A percentile compares a stretch with the other conserved stretches of the same genome.
These are phyloP conservation scores for Lotmaria passim DNA, from an alignment of 208 protist species.

Conservation along the genomic window DNA sequence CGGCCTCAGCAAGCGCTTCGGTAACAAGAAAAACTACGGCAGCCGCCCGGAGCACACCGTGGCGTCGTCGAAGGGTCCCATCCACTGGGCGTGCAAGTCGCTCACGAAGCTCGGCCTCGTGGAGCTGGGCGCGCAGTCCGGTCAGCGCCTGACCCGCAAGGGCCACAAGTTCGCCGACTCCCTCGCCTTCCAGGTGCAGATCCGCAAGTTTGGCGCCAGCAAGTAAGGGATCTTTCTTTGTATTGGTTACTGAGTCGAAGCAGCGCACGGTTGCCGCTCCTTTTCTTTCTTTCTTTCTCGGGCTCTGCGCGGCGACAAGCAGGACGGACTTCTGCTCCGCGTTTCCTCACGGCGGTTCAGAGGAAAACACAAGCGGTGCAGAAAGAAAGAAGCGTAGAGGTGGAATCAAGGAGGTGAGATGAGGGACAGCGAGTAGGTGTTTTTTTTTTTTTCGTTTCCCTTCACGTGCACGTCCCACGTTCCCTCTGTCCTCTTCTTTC, in stretches of 20 bases:
- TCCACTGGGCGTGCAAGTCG: slow-evolving; percentile 95
- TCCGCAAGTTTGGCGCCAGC: slow-evolving; percentile 55
- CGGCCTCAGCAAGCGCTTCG: slow-evolving; percentile 94
- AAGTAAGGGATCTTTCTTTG: slow-evolving; percentile 4
- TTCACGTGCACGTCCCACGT: not conserved
- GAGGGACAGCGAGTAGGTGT: not conserved
- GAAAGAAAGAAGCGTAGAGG: not conserved
- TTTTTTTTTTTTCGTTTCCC: not conserved
- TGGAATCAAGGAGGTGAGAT: not conserved
- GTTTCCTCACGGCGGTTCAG: no score
- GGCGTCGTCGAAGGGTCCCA: slow-evolving; percentile 80
- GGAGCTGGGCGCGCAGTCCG: slow-evolving; percentile 78
- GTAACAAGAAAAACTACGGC: slow-evolving; percentile 90
- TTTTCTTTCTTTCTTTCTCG: no score
- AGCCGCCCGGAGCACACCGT: slow-evolving; percentile 91
- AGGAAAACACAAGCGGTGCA: not conserved
- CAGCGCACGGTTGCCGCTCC: no score
- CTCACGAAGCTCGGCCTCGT: slow-evolving; percentile 94
- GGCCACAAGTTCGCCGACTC: slow-evolving; percentile 96
- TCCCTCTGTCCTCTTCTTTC: slow-evolving; percentile 2
- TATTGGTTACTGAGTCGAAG: no score
- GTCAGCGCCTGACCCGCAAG: slow-evolving; percentile 92
- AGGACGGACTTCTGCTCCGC: no score
- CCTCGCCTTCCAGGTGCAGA: slow-evolving; percentile 93
- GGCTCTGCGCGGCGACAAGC: no score